Base-by-base conservation (phyloP, 306 rosid genomes). In the Benincasa hispida region DNA sequence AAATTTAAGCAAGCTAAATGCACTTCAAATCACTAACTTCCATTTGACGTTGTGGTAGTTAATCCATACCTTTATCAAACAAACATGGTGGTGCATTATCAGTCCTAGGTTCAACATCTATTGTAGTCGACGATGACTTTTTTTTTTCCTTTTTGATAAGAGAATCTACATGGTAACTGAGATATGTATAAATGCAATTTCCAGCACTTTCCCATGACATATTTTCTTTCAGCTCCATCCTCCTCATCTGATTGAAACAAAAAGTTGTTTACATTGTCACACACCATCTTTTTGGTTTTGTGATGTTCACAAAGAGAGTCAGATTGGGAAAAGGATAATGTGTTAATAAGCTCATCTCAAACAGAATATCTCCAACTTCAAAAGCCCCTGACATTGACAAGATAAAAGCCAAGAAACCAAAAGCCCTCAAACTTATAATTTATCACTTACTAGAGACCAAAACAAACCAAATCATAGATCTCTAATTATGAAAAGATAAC, bases 161-260 rank as follows among this genome's bases (percentile, higher is more conserved):
- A 60, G 12, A 14, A 42, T 77, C 87, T 87, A 94, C 97, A 94
- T 79, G 99, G 99, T 32, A 89, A 82, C 85, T 94, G 99, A 58
- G 99, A 91, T 85, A 90, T 90, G 84, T 94, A 94, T 84, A 94
- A 81, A 48, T 94, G 99, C 50, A 94, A 81, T 62, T 87, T 79
- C 96, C 93, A 90, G 60, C 87, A 92, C 79, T 45, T 82, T 84
- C 76, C 87, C 86, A 94, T 27, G 10, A 53, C 65, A 82, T 83
- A 90, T 70, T 87, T 87, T 63, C 73, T 73, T 62, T 78, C 66
- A 61, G 80, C 79, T 28, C 13, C 69, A 80, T 79, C 82, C 72
- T 60, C 86, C 19, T 78, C 25, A 50, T 89, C 93, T 84, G 87
- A 62, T 82, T 83, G 89, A 13, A 91, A 84, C 24, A 78, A 75